phyloP scores from a whole-genome alignment of 371 early-diverging fungal species.

The Cokeromyces recurvatus region DNA sequence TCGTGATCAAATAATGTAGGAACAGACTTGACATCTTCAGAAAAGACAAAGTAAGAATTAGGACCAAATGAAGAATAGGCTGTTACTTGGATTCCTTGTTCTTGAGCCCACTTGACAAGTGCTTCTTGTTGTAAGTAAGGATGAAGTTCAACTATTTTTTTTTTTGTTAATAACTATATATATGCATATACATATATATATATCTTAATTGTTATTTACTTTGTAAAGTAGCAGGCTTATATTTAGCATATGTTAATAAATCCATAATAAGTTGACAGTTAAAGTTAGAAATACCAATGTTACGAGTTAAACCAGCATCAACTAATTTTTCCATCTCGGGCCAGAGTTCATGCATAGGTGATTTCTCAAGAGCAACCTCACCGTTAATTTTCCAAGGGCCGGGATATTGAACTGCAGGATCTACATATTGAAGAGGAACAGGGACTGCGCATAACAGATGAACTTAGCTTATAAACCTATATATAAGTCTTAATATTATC shows the following conservation, averaged over 20 bases:
- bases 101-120: background rate
- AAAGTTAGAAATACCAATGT: constrained; percentile 62
- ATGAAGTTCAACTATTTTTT: constrained; percentile 54
- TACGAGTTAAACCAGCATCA: constrained; percentile 22
- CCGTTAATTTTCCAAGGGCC: no score
- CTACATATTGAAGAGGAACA: constrained; percentile 16
- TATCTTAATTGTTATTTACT: no score
- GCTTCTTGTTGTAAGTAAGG: constrained; percentile 45
- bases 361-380: constrained; percentile 2
- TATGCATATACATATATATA: no score
- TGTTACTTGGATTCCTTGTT: constrained; percentile 35
- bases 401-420: background rate
- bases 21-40: constrained; percentile 28
- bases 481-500: no score
- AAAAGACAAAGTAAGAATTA: constrained; percentile 42
- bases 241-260: constrained; percentile 25
- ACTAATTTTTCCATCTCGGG: constrained; percentile 26
- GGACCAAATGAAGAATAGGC: constrained; percentile 59
- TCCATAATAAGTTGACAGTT: constrained; percentile 27
- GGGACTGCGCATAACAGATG: no score
- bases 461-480: no score
- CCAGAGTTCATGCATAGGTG: constrained; percentile 32
- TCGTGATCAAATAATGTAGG: constrained; percentile 18
- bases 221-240: constrained; percentile 20
- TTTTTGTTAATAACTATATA: no score